These are phyloP conservation scores for Apiotrichum mycotoxinovorans DNA, from an alignment of 1,284 basidiomycete genomes.

Conservation along the genomic window DNA sequence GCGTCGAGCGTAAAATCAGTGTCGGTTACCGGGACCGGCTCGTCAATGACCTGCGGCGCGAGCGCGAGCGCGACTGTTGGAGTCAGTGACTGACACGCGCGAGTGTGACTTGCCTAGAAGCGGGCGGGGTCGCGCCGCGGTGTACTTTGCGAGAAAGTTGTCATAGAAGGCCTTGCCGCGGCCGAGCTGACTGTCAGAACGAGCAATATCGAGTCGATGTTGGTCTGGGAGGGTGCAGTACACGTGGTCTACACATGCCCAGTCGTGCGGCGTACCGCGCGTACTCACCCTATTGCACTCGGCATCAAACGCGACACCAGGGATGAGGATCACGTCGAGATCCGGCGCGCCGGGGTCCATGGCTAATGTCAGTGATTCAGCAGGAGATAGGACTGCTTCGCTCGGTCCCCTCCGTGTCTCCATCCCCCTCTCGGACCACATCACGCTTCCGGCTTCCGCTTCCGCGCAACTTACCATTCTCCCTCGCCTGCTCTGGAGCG, in stretches of 20 bases:
- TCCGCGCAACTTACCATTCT: slow-evolving; percentile 35
- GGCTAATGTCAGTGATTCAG: slow-evolving; percentile 15
- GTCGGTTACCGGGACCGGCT: slow-evolving; percentile 35
- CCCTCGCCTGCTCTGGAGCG: slow-evolving; percentile 17
- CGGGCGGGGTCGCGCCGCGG: slow-evolving; percentile 23
- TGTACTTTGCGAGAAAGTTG: slow-evolving; percentile 40
- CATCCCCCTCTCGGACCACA: neutral
- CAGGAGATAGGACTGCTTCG: no score
- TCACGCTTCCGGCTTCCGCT: neutral
- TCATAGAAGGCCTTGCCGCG: slow-evolving; percentile 50
- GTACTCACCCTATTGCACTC: slow-evolving; percentile 42
- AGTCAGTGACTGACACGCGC: neutral
- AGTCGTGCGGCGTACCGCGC: no score
- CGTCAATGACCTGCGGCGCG: slow-evolving; percentile 35
- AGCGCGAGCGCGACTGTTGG: slow-evolving; percentile 45
- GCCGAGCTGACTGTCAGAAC: slow-evolving; percentile 36
- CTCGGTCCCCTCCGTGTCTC: no score
- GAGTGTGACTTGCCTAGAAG: slow-evolving; percentile 34
- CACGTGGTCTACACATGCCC: no score
- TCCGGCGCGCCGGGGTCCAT: slow-evolving; percentile 22
- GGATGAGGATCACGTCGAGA: slow-evolving; percentile 45
- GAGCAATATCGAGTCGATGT: no score
- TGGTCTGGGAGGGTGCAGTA: no score
- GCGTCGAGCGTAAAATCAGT: slow-evolving; percentile 41
- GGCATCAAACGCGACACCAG: slow-evolving; percentile 47